A percentile compares a stretch with the other conserved stretches of the same genome.
Conservation (phyloP, 208 protist genomes). For the Leishmania lainsoni region DNA sequence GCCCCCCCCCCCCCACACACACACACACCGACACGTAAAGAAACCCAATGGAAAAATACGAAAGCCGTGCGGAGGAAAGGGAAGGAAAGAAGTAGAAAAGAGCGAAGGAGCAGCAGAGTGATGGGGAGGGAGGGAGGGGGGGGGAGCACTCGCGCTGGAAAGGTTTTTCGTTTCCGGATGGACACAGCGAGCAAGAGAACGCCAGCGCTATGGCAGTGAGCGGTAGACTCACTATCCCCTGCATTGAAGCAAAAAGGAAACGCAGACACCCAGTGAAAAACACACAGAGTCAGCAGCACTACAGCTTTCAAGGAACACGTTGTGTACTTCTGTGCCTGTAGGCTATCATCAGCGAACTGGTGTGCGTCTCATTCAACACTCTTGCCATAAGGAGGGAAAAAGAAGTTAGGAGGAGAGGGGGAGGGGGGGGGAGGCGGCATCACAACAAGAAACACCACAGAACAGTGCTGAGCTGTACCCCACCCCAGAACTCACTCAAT, state of each 20-base stretch:
- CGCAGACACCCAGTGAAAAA: neutral
- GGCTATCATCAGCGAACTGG: neutral
- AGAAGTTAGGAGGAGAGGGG: neutral
- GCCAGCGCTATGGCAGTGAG: neutral
- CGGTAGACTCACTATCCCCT: neutral
- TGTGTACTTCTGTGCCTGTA: neutral
- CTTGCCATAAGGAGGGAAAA: neutral
- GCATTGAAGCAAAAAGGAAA: conserved; percentile 1
- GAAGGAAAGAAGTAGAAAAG: neutral
- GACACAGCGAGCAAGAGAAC: neutral
- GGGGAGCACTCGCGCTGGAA: neutral
- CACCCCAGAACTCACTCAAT: neutral
- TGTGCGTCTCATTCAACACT: neutral
- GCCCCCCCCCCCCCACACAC: neutral
- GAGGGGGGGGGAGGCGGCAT: neutral
- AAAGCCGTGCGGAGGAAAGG: neutral
- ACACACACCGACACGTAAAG: neutral
- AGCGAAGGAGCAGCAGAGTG: neutral
- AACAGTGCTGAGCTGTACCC: neutral
- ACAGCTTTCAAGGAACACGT: neutral
- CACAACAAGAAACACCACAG: neutral
- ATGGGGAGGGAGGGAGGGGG: neutral
- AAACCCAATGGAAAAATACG: neutral
- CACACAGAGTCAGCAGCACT: neutral
- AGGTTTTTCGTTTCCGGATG: neutral